Percentiles rank a stretch among this genome's conserved stretches.
Evolutionary conservation across 2,329 filamentous ascomycete species (phyloP).

Genomic region (Phaeosphaeria sp.): DNA sequence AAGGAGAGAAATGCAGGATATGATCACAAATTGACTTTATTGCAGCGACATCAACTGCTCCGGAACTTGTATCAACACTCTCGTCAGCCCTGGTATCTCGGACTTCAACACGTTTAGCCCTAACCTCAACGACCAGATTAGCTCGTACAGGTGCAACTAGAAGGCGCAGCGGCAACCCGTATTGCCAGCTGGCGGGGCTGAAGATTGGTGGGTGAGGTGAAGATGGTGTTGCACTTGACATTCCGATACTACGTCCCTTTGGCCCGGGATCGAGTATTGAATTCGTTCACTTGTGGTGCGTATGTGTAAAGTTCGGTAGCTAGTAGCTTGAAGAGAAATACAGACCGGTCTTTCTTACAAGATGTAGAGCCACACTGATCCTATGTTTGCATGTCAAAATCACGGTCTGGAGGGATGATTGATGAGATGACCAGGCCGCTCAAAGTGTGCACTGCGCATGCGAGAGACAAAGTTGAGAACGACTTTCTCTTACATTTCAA

Average conservation of each 20-base stretch:
- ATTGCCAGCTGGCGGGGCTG: neutral
- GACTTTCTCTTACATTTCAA: too few relatives aligned
- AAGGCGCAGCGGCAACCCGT: neutral
- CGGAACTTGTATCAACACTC: neutral
- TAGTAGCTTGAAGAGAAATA: neutral
- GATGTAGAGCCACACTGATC: too few relatives aligned
- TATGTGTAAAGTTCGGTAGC: neutral
- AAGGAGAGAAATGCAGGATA: neutral
- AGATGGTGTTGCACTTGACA: neutral
- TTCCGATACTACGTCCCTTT: neutral
- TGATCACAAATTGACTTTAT: neutral
- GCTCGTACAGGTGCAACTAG: constrained; percentile 10
- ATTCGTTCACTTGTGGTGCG: neutral
- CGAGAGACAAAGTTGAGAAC: too few relatives aligned
- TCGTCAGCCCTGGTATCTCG: constrained; percentile 3
- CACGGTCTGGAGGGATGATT: too few relatives aligned
- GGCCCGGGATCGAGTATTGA: neutral
- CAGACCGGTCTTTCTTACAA: neutral
- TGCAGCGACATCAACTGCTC: constrained; percentile 1
- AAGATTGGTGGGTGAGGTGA: neutral
- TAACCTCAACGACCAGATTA: constrained; percentile 7
- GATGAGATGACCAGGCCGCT: too few relatives aligned
- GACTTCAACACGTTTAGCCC: constrained; percentile 3
- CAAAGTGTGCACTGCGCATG: too few relatives aligned
- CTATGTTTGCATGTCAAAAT: too few relatives aligned